These are phyloP conservation scores for Stemphylium vesicarium DNA, from an alignment of 2,329 filamentous ascomycete species.

Conservation along the genomic window DNA sequence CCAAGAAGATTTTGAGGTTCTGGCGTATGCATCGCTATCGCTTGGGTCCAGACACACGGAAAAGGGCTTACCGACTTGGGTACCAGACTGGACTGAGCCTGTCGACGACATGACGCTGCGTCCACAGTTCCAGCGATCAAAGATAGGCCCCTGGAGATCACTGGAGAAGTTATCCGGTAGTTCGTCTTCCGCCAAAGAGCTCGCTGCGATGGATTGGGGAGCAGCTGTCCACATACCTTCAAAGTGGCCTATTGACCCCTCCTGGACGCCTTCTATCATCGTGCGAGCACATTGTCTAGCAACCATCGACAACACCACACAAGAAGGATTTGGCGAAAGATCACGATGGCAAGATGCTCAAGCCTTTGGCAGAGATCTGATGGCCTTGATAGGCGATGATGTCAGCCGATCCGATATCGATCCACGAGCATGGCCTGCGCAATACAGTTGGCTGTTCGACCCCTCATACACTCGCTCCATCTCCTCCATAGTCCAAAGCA, in stretches of 20 bases:
- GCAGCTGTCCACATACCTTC: slow-evolving; percentile 6
- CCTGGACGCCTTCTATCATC: neutral
- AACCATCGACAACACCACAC: slow-evolving; percentile 9
- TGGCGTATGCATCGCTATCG: slow-evolving; percentile 13
- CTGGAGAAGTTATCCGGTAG: slow-evolving; percentile 9
- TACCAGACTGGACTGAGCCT: slow-evolving; percentile 14
- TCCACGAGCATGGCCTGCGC: slow-evolving; percentile 8
- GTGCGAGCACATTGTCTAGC: slow-evolving; percentile 17
- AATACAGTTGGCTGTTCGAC: slow-evolving; percentile 15
- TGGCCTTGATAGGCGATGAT: neutral
- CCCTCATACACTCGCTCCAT: neutral
- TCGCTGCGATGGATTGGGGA: slow-evolving; percentile 6
- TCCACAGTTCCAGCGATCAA: slow-evolving; percentile 10
- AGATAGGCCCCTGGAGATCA: slow-evolving; percentile 18
- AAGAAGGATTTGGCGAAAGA: neutral
- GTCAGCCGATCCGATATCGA: neutral
- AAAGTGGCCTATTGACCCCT: neutral
- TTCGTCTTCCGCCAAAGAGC: neutral
- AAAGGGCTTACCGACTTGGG: slow-evolving; percentile 13
- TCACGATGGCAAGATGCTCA: slow-evolving; percentile 6
- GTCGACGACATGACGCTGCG: slow-evolving; percentile 5
- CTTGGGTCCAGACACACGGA: neutral
- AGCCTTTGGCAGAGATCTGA: slow-evolving; percentile 4
- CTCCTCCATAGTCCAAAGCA: neutral
- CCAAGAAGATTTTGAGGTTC: slow-evolving; percentile 15